Evolutionary conservation across 1,284 basidiomycete species (phyloP).

Genomic region (Xerocomus amazonicus): DNA sequence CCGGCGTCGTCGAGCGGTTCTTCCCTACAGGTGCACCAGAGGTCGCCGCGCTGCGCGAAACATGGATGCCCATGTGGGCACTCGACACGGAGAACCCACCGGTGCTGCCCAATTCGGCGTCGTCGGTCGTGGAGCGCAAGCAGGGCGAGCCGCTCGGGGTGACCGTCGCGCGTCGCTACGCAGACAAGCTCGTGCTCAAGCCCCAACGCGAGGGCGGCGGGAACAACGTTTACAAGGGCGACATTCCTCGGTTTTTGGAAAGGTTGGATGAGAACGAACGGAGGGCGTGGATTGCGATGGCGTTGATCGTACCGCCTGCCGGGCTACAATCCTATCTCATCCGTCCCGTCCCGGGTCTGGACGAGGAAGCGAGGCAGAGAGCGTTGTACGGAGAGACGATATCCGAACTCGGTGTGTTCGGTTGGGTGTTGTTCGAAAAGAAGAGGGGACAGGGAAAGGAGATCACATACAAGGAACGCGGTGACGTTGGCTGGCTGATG

Average conservation of each 20-base stretch:
- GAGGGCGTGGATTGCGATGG: constrained; percentile 92
- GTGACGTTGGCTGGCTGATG: constrained; percentile 83
- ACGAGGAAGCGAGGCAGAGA: constrained; percentile 11
- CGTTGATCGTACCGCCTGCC: constrained; percentile 77
- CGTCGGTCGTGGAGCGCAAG: neutral
- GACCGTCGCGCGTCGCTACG: constrained; percentile 47
- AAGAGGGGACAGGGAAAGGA: constrained; percentile 12
- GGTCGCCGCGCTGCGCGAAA: constrained; percentile 52
- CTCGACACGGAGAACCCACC: constrained; percentile 42
- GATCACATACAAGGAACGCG: constrained; percentile 28
- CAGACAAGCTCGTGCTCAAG: constrained; percentile 78
- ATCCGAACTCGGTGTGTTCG: constrained; percentile 91
- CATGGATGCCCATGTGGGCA: constrained; percentile 82
- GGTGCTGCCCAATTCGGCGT: neutral
- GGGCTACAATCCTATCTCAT: constrained; percentile 72
- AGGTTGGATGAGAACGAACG: constrained; percentile 53
- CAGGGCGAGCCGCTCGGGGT: constrained; percentile 21
- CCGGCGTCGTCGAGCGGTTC: constrained; percentile 74
- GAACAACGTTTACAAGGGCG: constrained; percentile 89
- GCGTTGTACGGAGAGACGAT: constrained; percentile 68
- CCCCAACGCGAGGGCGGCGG: constrained; percentile 97
- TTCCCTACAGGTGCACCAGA: constrained; percentile 43
- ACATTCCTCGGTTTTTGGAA: constrained; percentile 79
- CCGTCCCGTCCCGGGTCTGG: constrained; percentile 44
- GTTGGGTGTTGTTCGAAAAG: constrained; percentile 76